Evolutionary conservation across 257 asterid species (phyloP), one percentile per base, ranked within the genome.

Genomic region (Avicennia marina): DNA sequence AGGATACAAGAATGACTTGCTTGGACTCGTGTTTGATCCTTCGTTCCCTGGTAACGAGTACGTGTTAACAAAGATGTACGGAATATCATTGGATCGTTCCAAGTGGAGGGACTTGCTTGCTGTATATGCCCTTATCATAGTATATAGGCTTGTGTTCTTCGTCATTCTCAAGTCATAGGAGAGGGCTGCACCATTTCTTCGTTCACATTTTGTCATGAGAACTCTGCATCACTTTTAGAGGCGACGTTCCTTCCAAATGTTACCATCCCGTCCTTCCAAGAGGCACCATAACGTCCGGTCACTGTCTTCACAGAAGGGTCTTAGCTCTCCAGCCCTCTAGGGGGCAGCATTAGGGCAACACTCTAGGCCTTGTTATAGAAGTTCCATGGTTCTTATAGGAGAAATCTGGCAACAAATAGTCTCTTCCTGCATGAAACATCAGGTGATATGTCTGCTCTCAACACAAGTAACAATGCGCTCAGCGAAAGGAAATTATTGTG

Each of bases 21-120:
- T 86, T 10, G 95, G 95, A 21, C 54, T 81, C 2, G 65, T 48
- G 29, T 86, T 86, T 16, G 90, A 83, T 25, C 94, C 94, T 9
- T 67, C 83, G 1, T 0, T 75, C 0, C 79, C 95, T 0, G 94
- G 94, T 2, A 70, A 68, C 16, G 88, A 67, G 36, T 65, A 81
- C 41, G 75, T 83, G 16, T 16, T 86, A 27, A 61, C 6, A 11
- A 61, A 71, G 33, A 75, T 83, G 78, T 81, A 77, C 20, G 62
- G 81, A 25, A 54, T 86, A 54, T 42, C 86, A 0, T 17, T 78
- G 46, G 80, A 68, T 67, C 88, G 79, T 54, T 86, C 94, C 11
- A 86, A 86, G 58, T 86, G 94, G 95, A 81, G 83, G 94, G 95
- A 86, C 62, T 69, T 86, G 6, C 57, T 68, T 1, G 95, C 82